Conservation (phyloP, 192 early-diverging fungal species). For the Umbelopsis sp. region DNA sequence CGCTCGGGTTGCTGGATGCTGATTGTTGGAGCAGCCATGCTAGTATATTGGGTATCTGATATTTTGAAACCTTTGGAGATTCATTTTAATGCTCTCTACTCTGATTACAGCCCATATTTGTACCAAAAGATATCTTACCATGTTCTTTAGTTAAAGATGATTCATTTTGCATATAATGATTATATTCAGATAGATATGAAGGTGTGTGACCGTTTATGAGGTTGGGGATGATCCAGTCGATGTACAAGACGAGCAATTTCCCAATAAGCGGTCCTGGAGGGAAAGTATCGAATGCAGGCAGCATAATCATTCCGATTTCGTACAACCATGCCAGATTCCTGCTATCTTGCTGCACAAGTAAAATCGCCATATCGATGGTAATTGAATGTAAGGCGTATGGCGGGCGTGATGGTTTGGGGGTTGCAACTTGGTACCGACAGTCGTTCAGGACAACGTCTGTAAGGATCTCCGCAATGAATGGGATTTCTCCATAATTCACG, state of each 20-base stretch:
- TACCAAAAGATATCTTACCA: not conserved
- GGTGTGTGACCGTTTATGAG: conserved; percentile 18
- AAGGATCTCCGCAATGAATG: conserved; percentile 43
- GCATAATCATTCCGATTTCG: conserved; percentile 50
- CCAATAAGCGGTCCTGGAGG: conserved; percentile 39
- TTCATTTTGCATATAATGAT: not conserved
- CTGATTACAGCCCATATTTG: not conserved
- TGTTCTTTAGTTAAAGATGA: not conserved
- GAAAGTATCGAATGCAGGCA: conserved; percentile 56
- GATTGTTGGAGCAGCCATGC: conserved; percentile 29
- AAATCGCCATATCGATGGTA: conserved; percentile 47
- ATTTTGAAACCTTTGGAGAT: not conserved
- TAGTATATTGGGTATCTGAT: not conserved
- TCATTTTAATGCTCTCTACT: not conserved
- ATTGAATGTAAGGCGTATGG: conserved; percentile 51
- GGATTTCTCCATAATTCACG: not conserved
- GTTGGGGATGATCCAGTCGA: conserved; percentile 50
- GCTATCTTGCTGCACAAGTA: conserved; percentile 36
- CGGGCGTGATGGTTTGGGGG: conserved; percentile 53
- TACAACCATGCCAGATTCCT: conserved; percentile 43
- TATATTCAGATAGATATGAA: not conserved
- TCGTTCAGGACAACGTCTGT: conserved; percentile 58
- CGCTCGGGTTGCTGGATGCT: conserved; percentile 35
- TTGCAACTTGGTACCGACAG: conserved; percentile 47
- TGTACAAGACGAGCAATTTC: conserved; percentile 43